Evolutionary conservation across 441 rosid genomes (phyloP).

Genomic region (Iberis amara): DNA sequence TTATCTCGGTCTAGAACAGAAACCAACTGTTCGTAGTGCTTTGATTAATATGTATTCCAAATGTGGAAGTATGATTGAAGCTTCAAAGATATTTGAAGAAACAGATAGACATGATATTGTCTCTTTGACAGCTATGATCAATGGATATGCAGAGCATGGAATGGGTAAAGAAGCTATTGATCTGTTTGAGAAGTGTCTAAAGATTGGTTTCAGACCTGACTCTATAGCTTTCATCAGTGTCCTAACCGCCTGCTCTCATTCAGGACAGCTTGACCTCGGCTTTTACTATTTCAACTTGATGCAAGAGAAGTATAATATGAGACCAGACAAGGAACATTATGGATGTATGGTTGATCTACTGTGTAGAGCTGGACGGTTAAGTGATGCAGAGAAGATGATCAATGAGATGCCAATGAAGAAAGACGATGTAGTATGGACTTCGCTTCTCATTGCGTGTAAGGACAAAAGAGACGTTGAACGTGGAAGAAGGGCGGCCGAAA

Average conservation of each 20-base stretch:
- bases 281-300: slow-evolving; percentile 65
- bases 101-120: slow-evolving; percentile 47
- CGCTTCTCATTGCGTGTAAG: slow-evolving; percentile 65
- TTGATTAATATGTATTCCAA: slow-evolving; percentile 89
- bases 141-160: slow-evolving; percentile 89
- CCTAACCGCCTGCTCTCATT: slow-evolving; percentile 74
- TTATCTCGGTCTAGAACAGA: slow-evolving; percentile 53
- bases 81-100: slow-evolving; percentile 57
- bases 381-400: slow-evolving; percentile 74
- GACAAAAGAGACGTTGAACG: slow-evolving; percentile 57
- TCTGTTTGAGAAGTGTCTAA: slow-evolving; percentile 58
- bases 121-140: slow-evolving; percentile 85
- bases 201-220: slow-evolving; percentile 57
- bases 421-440: slow-evolving; percentile 84
- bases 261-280: slow-evolving; percentile 71
- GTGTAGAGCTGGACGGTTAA: slow-evolving; percentile 65
- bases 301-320: slow-evolving; percentile 42
- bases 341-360: slow-evolving; percentile 92
- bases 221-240: slow-evolving; percentile 71
- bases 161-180: slow-evolving; percentile 58
- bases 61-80: slow-evolving; percentile 74
- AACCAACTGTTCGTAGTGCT: slow-evolving; percentile 50
- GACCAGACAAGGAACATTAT: slow-evolving; percentile 73
- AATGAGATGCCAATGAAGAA: slow-evolving; percentile 56
- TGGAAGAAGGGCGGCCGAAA: slow-evolving; percentile 58